Evolutionary conservation across 129 eudicot genomes (phyloP), one percentile per base, ranked within the genome.

Genomic region (Centaurea solstitialis): DNA sequence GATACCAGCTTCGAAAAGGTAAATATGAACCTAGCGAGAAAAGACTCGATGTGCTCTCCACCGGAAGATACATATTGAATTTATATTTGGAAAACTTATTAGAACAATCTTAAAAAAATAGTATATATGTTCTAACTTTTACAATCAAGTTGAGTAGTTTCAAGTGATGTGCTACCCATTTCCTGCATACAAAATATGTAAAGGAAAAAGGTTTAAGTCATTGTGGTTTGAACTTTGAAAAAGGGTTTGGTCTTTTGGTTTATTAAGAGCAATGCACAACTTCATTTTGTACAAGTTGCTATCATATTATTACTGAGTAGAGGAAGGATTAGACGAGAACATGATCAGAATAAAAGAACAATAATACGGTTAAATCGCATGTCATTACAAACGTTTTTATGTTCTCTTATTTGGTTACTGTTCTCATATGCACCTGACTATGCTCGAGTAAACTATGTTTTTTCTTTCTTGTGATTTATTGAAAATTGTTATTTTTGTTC

Each of bases 1-100:
- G 97, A 10, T 96, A 93, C 85, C 97, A 93, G 88, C 97, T 96
- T 39, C 89, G 97, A 33, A 96, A 96, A 86, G 98, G 99, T 57
- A 96, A 93, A 79, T 96, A 96, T 28, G 93, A 93, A 81, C 93
- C 99, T 45, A 93, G 94, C 11, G 99, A 96, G 87, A 91, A 91
- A 86, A 80, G 98, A 87, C 99, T 96, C 6, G 97, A 96, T 79
- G 98, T 93, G n/a, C 88, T 91, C 20, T 96, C 98, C 9, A 89
- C 95, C 12, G 98, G 98, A 79, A 91, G 99, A 89, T 93, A 96
- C 92, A 89, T 96, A 22, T 73, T 96, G 76, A 93, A 96, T 76
- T 86, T 96, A 77, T 93, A 96, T 81, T 85, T 96, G 73, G 93
- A 96, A 71, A 89, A 85, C 77, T 76, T 96, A 43, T 86, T 96